A percentile compares a stretch with the other conserved stretches of the same genome.
Evolutionary conservation across 345 rosid genomes (phyloP).

Genomic region (Odontarrhena argentea): DNA sequence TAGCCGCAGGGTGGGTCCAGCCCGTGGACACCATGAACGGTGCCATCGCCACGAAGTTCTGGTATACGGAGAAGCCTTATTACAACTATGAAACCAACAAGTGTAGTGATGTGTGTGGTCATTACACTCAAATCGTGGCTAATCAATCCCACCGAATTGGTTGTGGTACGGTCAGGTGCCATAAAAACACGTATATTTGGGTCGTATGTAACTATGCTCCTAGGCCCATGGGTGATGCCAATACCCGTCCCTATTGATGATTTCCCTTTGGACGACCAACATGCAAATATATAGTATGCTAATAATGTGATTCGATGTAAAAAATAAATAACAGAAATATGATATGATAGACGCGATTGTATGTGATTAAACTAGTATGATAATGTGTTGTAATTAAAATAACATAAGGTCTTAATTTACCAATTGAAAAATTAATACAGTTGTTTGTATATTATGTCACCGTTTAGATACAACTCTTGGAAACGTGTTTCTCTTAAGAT

Average conservation of each 20-base stretch:
- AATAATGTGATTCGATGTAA: too few relatives aligned
- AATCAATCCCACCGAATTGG: slow-evolving; percentile 55
- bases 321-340: too few relatives aligned
- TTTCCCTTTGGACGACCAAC: not conserved
- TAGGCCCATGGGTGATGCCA: slow-evolving; percentile 41
- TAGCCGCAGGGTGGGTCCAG: slow-evolving; percentile 43
- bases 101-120: slow-evolving; percentile 53
- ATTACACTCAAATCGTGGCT: slow-evolving; percentile 81
- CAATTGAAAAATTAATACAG: too few relatives aligned
- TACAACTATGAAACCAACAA: slow-evolving; percentile 51
- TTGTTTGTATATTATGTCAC: too few relatives aligned
- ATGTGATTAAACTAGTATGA: too few relatives aligned
- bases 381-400: too few relatives aligned
- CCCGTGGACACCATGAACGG: slow-evolving; percentile 33
- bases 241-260: slow-evolving; percentile 35
- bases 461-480: too few relatives aligned
- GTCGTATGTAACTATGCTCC: slow-evolving; percentile 65
- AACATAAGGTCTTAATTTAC: too few relatives aligned
- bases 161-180: slow-evolving; percentile 63
- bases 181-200: slow-evolving; percentile 46
- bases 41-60: slow-evolving; percentile 42
- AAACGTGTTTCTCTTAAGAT: too few relatives aligned
- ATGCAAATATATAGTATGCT: too few relatives aligned
- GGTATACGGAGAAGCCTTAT: slow-evolving; percentile 51
- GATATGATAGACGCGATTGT: too few relatives aligned